Conservation (phyloP, 768 basidiomycete species). For the Naganishia kalamii region DNA sequence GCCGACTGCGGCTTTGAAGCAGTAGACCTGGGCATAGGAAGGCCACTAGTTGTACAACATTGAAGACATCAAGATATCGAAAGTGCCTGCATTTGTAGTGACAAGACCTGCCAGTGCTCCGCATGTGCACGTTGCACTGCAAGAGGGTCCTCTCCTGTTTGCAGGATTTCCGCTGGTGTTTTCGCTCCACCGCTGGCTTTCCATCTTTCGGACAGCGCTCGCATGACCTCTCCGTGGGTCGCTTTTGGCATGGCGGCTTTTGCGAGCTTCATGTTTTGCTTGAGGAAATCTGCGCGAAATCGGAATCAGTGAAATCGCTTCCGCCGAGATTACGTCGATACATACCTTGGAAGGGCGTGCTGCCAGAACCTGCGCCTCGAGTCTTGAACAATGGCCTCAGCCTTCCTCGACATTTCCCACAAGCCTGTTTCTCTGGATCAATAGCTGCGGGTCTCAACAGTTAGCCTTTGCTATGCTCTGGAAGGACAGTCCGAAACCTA, state of each 20-base stretch:
- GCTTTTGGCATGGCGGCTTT: conserved; percentile 16
- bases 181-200: conserved; percentile 16
- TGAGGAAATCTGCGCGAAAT: conserved; percentile 4
- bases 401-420: conserved; percentile 41
- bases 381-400: conserved; percentile 38
- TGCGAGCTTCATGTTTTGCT: conserved; percentile 22
- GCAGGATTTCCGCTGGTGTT: background rate
- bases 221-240: conserved; percentile 20
- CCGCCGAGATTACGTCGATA: conserved; percentile 2
- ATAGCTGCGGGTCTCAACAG: conserved; percentile 36
- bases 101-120: conserved; percentile 10
- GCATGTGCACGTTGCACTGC: background rate
- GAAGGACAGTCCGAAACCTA: conserved; percentile 21
- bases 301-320: background rate
- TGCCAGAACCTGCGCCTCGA: conserved; percentile 30
- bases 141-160: conserved; percentile 5
- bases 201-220: conserved; percentile 17
- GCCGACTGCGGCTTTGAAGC: conserved; percentile 23
- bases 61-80: background rate
- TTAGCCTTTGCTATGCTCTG: too few species aligned
- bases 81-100: background rate
- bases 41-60: background rate
- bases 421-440: conserved; percentile 42
- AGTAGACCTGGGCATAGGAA: background rate
- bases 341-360: conserved; percentile 43